Evolutionary conservation across 2,329 filamentous ascomycete species (phyloP).

Genomic region (Colletotrichum sojae): DNA sequence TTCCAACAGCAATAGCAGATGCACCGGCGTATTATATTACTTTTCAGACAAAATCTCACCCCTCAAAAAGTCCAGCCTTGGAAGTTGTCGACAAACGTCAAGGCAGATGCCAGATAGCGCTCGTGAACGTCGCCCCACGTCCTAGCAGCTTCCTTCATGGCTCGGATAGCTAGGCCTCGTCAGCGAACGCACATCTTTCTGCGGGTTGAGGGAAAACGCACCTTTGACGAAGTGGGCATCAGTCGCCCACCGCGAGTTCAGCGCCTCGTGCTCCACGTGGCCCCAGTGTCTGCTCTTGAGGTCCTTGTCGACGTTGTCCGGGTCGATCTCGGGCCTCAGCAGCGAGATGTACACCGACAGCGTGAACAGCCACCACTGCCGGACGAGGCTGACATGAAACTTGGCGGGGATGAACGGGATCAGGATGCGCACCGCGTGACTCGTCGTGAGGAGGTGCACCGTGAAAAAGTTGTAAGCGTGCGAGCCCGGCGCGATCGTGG

Average conservation of each 20-base stretch:
- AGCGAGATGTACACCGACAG: constrained; percentile 84
- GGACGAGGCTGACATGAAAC: constrained; percentile 80
- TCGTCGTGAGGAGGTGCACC: constrained; percentile 85
- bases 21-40: background rate
- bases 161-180: constrained; percentile 70
- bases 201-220: constrained; percentile 50
- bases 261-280: constrained; percentile 79
- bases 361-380: constrained; percentile 92
- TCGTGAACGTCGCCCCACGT: constrained; percentile 81
- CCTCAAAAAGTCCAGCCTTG: constrained; percentile 71
- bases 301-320: constrained; percentile 74
- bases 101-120: constrained; percentile 76
- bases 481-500: constrained; percentile 69
- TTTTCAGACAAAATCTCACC: background rate
- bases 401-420: constrained; percentile 81
- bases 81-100: constrained; percentile 82
- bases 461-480: constrained; percentile 87
- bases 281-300: constrained; percentile 80
- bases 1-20: no score
- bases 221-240: constrained; percentile 92
- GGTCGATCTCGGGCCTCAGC: constrained; percentile 78
- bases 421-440: constrained; percentile 89
- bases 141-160: constrained; percentile 80
- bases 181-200: background rate
- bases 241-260: constrained; percentile 76